Conservation (phyloP, 2,329 filamentous ascomycete genomes). For the Stenocarpella maydis region DNA sequence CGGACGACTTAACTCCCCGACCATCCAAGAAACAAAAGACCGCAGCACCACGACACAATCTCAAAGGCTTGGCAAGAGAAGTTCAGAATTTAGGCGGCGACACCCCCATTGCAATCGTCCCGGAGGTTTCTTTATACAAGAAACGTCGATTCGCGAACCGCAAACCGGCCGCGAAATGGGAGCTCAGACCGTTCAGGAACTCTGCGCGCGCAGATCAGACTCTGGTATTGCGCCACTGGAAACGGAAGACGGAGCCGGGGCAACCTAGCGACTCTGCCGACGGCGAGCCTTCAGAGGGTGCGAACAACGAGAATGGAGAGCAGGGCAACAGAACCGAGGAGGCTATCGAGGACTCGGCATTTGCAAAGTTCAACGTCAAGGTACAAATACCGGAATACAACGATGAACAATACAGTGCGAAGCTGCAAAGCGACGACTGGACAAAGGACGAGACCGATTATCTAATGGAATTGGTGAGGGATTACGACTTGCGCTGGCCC, state of each 20-base stretch:
- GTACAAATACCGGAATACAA: slow-evolving; percentile 82
- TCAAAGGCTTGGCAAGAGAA: slow-evolving; percentile 72
- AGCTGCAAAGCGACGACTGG: slow-evolving; percentile 81
- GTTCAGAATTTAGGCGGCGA: slow-evolving; percentile 72
- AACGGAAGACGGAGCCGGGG: slow-evolving; percentile 65
- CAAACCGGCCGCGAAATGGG: slow-evolving; percentile 70
- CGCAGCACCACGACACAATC: slow-evolving; percentile 64
- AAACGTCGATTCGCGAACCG: slow-evolving; percentile 63
- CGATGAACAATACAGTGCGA: slow-evolving; percentile 83
- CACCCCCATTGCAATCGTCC: slow-evolving; percentile 73
- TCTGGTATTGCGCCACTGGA: slow-evolving; percentile 82
- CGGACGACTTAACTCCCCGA: slow-evolving; percentile 61
- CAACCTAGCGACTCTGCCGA: slow-evolving; percentile 40
- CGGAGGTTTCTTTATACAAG: slow-evolving; percentile 66
- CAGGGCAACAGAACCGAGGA: slow-evolving; percentile 40
- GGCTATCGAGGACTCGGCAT: slow-evolving; percentile 66
- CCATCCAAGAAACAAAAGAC: slow-evolving; percentile 80
- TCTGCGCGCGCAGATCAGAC: slow-evolving; percentile 74
- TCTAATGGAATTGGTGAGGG: slow-evolving; percentile 75
- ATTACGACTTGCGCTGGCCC: slow-evolving; percentile 90
- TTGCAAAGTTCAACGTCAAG: slow-evolving; percentile 88
- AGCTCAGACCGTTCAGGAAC: slow-evolving; percentile 76
- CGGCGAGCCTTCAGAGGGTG: slow-evolving; percentile 46
- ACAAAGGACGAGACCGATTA: slow-evolving; percentile 94
- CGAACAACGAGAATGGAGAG: slow-evolving; percentile 42